Evolutionary conservation across 257 asterid genomes (phyloP).

Genomic region (Solanum bulbocastanum): DNA sequence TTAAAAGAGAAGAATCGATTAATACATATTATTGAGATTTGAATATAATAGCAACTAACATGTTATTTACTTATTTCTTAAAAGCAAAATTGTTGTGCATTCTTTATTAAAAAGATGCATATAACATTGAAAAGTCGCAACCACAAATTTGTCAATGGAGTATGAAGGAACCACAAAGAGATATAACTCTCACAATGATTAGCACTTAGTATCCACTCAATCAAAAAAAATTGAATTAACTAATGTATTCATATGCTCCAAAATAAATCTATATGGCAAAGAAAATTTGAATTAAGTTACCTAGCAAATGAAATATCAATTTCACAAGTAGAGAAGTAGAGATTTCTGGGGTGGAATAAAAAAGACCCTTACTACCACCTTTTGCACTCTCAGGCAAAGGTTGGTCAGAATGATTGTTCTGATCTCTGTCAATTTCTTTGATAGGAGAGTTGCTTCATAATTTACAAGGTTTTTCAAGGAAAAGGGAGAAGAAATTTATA

Average conservation of each 20-base stretch:
- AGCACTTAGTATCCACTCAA: not conserved
- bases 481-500: too few relatives aligned
- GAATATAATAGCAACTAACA: not conserved
- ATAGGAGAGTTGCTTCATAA: constrained; percentile 28
- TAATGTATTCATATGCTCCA: too few relatives aligned
- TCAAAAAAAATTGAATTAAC: too few relatives aligned
- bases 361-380: constrained; percentile 23
- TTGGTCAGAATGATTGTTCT: constrained; percentile 25
- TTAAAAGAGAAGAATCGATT: not conserved
- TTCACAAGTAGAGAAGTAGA: constrained; percentile 52
- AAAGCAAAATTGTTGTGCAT: not conserved
- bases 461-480: too few relatives aligned
- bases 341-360: constrained; percentile 49
- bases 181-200: not conserved
- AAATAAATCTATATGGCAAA: not conserved
- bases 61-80: not conserved
- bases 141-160: not conserved
- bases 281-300: constrained; percentile 15
- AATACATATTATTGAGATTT: not conserved
- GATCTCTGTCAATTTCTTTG: constrained; percentile 30
- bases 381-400: constrained; percentile 20
- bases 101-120: not conserved
- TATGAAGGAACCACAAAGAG: not conserved
- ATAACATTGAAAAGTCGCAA: not conserved
- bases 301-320: constrained; percentile 38